Conservation (phyloP, 176 grass and related monocot genomes). For the Puya raimondii region DNA sequence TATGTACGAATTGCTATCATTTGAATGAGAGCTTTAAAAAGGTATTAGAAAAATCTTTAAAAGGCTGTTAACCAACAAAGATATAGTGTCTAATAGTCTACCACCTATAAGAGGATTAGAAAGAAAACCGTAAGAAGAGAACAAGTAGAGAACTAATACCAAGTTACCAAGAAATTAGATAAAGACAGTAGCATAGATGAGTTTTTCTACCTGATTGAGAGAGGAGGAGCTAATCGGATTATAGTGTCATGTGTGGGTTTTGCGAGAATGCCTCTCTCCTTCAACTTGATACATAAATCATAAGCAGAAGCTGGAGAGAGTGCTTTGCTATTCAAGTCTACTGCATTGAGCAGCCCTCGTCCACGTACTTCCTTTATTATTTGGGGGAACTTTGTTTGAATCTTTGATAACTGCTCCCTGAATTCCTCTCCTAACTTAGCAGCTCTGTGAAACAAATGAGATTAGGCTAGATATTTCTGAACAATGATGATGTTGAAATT, state of each 20-base stretch:
- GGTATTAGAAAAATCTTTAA: no score
- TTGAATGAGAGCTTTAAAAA: no score
- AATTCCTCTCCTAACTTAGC: constrained; percentile 4
- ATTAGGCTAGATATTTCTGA: background rate
- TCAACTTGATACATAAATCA: constrained; percentile 91
- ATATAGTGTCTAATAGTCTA: no score
- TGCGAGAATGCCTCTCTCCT: constrained; percentile 89
- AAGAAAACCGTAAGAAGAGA: no score
- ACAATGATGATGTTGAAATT: background rate
- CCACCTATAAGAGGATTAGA: no score
- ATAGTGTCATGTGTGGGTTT: constrained; percentile 93
- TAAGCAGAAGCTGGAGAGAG: constrained; percentile 73
- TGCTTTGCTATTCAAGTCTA: constrained; percentile 59
- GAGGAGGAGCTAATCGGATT: constrained; percentile 74
- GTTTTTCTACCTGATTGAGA: constrained; percentile 56
- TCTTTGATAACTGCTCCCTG: background rate
- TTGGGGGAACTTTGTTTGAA: constrained; percentile 57
- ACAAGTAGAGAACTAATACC: no score
- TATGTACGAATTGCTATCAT: no score
- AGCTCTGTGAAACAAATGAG: constrained; percentile 38
- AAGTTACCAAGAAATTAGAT: background rate
- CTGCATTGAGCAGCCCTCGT: constrained; percentile 81
- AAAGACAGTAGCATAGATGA: background rate
- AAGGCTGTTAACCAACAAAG: no score
- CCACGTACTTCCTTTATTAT: constrained; percentile 80